Evolutionary conservation across 2,329 filamentous ascomycete species (phyloP).

Genomic region (Escovopsis sp.): DNA sequence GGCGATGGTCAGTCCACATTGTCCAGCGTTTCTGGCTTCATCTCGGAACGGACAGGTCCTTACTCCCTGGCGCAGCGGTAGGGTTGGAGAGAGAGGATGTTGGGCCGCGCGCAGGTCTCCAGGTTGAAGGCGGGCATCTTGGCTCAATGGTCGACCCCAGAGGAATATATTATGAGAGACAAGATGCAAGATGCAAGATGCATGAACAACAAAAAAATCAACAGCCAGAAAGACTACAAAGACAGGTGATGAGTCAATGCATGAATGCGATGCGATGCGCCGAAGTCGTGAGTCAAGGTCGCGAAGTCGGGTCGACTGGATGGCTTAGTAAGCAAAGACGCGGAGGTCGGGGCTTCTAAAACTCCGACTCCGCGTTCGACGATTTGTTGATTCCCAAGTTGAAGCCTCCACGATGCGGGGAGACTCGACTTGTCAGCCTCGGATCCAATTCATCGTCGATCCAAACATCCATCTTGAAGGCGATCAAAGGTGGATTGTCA

Average conservation of each 20-base stretch:
- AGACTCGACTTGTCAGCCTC: neutral
- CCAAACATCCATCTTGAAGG: too few relatives aligned
- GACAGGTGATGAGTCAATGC: neutral
- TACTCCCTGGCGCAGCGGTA: constrained; percentile 75
- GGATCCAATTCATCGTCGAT: neutral
- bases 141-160: neutral
- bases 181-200: neutral
- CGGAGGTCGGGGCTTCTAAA: too few relatives aligned
- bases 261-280: neutral
- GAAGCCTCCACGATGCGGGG: too few relatives aligned
- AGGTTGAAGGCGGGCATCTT: constrained; percentile 54
- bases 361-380: too few relatives aligned
- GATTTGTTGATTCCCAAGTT: too few relatives aligned
- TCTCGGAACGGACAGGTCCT: constrained; percentile 18
- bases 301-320: too few relatives aligned
- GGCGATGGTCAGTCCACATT: neutral
- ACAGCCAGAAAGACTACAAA: neutral
- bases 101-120: constrained; percentile 58
- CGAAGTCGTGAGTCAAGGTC: too few relatives aligned
- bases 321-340: too few relatives aligned
- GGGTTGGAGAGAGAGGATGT: constrained; percentile 62
- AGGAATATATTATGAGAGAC: neutral
- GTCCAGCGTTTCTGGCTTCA: too few relatives aligned
- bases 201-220: neutral
- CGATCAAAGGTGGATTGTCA: constrained; percentile 2